Percentiles rank a stretch among this genome's conserved stretches.
phyloP scores from a whole-genome alignment of 306 rosid species.

The Amphicarpaea edgeworthii region DNA sequence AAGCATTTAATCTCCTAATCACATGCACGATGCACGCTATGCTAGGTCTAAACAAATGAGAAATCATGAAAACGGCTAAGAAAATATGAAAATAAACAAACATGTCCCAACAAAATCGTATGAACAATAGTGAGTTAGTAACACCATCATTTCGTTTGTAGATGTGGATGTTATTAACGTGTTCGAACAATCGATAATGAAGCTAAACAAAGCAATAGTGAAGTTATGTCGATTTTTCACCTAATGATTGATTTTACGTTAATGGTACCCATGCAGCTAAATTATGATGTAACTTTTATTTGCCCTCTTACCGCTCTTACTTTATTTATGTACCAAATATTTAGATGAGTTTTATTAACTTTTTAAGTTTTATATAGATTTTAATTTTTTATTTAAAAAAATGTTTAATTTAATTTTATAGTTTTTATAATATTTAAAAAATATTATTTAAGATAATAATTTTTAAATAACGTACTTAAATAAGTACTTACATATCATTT shows the following conservation, averaged over 20 bases:
- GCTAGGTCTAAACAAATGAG: neutral
- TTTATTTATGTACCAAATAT: too few relatives aligned
- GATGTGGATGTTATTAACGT: neutral
- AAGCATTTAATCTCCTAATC: conserved; percentile 9
- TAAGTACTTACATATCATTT: too few relatives aligned
- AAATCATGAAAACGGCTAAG: conserved; percentile 14
- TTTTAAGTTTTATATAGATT: too few relatives aligned
- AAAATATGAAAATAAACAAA: conserved; percentile 12
- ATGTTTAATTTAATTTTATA: too few relatives aligned
- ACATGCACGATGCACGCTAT: conserved; percentile 25
- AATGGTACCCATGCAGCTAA: conserved; percentile 16
- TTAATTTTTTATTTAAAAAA: too few relatives aligned
- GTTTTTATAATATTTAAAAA: too few relatives aligned
- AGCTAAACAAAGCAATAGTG: neutral
- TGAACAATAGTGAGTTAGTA: neutral
- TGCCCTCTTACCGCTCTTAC: too few relatives aligned
- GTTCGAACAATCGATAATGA: neutral
- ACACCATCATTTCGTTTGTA: conserved; percentile 20
- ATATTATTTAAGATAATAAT: too few relatives aligned
- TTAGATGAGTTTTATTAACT: too few relatives aligned
- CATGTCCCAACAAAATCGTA: neutral
- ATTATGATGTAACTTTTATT: too few relatives aligned
- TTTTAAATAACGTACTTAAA: too few relatives aligned
- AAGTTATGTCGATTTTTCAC: neutral
- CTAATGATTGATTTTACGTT: conserved; percentile 8